phyloP scores from a whole-genome alignment of 139 green algal species.

The Spirogloea muscicola region DNA sequence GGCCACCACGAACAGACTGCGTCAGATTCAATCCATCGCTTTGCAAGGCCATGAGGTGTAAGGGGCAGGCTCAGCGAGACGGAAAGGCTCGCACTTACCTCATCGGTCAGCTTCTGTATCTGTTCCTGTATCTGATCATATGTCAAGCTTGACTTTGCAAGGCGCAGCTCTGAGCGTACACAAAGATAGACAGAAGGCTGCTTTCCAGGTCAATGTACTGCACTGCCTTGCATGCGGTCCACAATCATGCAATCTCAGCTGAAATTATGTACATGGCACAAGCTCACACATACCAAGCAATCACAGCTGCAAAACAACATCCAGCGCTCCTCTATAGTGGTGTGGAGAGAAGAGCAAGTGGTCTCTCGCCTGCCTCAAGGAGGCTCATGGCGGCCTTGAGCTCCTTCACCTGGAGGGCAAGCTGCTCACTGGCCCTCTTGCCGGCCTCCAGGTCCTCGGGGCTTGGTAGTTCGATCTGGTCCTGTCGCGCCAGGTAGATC shows the following conservation, averaged over 20 bases:
- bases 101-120: not conserved
- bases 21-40: no score
- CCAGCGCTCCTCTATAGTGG: no score
- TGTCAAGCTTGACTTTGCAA: not conserved
- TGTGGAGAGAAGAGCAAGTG: no score
- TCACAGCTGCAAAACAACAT: no score
- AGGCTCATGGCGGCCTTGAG: not conserved
- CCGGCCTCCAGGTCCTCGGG: constrained; percentile 18
- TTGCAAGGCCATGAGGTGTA: no score
- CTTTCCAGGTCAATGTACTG: no score
- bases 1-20: no score
- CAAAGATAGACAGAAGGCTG: not conserved
- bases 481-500: constrained; percentile 47
- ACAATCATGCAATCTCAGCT: no score
- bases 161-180: not conserved
- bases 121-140: not conserved
- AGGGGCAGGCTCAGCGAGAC: no score
- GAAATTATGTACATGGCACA: no score
- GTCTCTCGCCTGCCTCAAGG: not conserved
- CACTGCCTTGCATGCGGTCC: no score
- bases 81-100: not conserved
- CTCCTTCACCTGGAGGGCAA: not conserved
- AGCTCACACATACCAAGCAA: no score
- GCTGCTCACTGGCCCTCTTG: constrained; percentile 30
- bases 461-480: constrained; percentile 38